A percentile compares a stretch with the other conserved stretches of the same genome.
Evolutionary conservation across 2,329 filamentous ascomycete species (phyloP).

Genomic region (Aspergillus awamori): DNA sequence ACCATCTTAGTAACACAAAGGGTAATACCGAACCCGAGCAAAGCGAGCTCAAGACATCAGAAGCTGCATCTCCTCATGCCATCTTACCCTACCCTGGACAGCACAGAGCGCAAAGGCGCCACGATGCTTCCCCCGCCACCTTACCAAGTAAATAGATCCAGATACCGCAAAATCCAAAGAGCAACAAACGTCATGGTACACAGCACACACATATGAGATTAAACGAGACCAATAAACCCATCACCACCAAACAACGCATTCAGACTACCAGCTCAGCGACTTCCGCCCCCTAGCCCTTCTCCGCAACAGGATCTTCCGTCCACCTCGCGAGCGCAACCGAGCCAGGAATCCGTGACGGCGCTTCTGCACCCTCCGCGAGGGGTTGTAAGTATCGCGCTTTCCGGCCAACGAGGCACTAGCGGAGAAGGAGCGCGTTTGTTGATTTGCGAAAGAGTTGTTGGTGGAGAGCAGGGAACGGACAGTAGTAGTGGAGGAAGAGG

Average conservation of each 20-base stretch:
- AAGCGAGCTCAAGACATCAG: not conserved
- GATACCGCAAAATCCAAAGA: not conserved
- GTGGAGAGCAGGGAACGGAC: slow-evolving; percentile 18
- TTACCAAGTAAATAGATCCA: not conserved
- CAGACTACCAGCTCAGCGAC: slow-evolving; percentile 54
- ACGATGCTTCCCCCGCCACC: not conserved
- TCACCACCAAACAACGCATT: not conserved
- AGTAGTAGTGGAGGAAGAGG: slow-evolving; percentile 11
- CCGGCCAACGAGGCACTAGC: slow-evolving; percentile 46
- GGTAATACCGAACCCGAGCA: not conserved
- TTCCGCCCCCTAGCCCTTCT: slow-evolving; percentile 58
- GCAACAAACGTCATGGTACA: not conserved
- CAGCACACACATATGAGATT: slow-evolving; percentile 10
- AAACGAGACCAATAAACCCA: not conserved
- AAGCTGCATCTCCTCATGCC: not conserved
- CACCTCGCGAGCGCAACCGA: slow-evolving; percentile 55
- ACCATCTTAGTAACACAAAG: not conserved
- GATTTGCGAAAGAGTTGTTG: slow-evolving; percentile 26
- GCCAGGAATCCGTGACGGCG: slow-evolving; percentile 63
- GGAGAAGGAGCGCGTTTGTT: slow-evolving; percentile 46
- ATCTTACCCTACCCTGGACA: too few species aligned
- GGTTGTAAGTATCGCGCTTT: slow-evolving; percentile 60
- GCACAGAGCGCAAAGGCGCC: not conserved
- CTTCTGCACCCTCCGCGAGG: slow-evolving; percentile 63
- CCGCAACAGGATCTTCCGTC: slow-evolving; percentile 57